These are phyloP conservation scores for Diaporthe ampelina DNA, from an alignment of 2,329 filamentous ascomycete species.

Conservation along the genomic window DNA sequence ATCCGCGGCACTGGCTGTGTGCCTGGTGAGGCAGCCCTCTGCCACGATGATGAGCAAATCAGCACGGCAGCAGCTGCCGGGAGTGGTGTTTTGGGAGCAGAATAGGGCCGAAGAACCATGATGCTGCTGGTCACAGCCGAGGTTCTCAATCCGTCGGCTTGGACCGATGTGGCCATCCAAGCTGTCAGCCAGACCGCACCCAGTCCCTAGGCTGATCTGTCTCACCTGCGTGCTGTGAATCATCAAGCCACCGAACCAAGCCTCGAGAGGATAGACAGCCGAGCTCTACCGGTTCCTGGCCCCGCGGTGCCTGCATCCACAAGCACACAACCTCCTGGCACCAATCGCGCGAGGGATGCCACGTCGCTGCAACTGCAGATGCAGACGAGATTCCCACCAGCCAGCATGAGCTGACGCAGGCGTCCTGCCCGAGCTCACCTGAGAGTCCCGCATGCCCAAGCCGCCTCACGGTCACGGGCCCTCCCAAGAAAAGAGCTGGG, in stretches of 20 bases:
- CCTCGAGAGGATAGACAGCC: conserved; percentile 25
- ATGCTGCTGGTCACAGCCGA: conserved; percentile 20
- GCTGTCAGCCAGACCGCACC: conserved; percentile 18
- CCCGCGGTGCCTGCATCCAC: conserved; percentile 16
- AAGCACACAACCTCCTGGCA: not conserved
- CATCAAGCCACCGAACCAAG: conserved; percentile 33
- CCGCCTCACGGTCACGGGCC: conserved; percentile 22
- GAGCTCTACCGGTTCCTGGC: conserved; percentile 22
- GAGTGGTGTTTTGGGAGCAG: conserved; percentile 20
- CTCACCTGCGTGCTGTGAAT: conserved; percentile 33
- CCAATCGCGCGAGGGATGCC: not conserved
- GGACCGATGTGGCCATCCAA: conserved; percentile 8
- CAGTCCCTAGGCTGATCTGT: conserved; percentile 22
- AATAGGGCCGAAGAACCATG: conserved; percentile 24
- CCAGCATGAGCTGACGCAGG: conserved; percentile 6
- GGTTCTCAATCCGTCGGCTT: conserved; percentile 23
- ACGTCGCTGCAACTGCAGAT: not conserved
- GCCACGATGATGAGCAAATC: conserved; percentile 17
- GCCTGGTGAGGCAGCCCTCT: conserved; percentile 16
- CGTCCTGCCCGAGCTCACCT: conserved; percentile 29
- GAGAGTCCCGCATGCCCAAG: conserved; percentile 1
- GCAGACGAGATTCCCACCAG: not conserved
- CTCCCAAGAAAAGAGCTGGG: not conserved
- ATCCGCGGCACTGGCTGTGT: conserved; percentile 37
- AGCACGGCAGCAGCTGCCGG: conserved; percentile 1